Percentiles rank a stretch among this genome's conserved stretches.
Conservation (phyloP, 768 basidiomycete genomes). For the Amanita exitialis region DNA sequence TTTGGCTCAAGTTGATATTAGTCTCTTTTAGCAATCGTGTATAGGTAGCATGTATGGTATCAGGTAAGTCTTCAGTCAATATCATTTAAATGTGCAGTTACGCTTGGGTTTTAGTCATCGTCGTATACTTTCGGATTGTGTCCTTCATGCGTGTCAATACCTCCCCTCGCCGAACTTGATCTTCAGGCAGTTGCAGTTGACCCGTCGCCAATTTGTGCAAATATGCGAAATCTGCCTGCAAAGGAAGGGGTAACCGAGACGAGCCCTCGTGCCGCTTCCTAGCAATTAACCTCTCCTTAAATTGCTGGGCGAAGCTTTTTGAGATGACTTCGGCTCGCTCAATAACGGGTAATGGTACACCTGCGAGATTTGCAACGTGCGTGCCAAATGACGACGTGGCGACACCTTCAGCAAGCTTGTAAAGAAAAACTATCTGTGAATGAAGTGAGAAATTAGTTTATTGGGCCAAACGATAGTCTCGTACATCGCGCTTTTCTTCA, state of each 20-base stretch:
- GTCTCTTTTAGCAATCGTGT: background rate
- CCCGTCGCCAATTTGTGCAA: constrained; percentile 56
- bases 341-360: constrained; percentile 79
- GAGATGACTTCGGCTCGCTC: constrained; percentile 84
- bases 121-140: constrained; percentile 15
- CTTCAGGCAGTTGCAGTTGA: constrained; percentile 37
- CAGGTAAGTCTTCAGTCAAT: background rate
- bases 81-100: background rate
- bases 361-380: constrained; percentile 91
- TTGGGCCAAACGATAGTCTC: constrained; percentile 11
- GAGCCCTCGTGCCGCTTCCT: constrained; percentile 44
- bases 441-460: background rate
- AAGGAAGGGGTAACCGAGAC: constrained; percentile 61
- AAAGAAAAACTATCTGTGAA: constrained; percentile 78
- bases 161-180: constrained; percentile 41
- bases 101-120: constrained; percentile 8
- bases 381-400: constrained; percentile 87
- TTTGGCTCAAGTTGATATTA: constrained; percentile 21
- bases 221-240: constrained; percentile 87
- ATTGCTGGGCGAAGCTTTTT: constrained; percentile 76
- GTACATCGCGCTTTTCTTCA: constrained; percentile 81
- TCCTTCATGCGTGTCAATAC: constrained; percentile 44
- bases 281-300: constrained; percentile 68
- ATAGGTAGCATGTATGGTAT: constrained; percentile 3
- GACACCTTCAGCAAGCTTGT: constrained; percentile 86